Evolutionary conservation across 2,329 filamentous ascomycete genomes (phyloP), one percentile per base, ranked within the genome.

Genomic region (Pseudomassariella vexata): DNA sequence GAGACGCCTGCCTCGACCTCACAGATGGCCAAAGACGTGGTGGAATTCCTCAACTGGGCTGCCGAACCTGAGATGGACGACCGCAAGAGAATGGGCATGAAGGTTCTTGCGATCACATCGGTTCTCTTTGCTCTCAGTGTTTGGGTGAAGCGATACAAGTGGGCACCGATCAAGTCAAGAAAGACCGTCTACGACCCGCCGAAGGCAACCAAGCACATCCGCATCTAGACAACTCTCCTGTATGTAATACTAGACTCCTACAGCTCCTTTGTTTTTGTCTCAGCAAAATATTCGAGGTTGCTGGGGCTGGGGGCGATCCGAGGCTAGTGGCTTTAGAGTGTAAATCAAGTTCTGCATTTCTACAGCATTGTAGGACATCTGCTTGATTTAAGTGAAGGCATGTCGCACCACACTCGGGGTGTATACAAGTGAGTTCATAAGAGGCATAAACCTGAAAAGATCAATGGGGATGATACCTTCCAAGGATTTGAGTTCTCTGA

Each of bases 131-230:
- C 86, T 36, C 55, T 96, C 54, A 94, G 85, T 62, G 79, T 98
- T 52, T 98, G 89, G 88, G 83, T 96, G 47, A 98, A 98, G 85
- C 82, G 89, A 70, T 98, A 98, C 82, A 98, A 96, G 80, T 98
- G 92, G 92, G 76, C 88, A 39, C 81, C 85, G 55, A 70, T 98
- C 63, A 98, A 98, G 83, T 84, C 88, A 52, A 82, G 92, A 58
- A 95, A 96, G 82, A 70, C 96, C 51, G 73, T 79, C 50, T 95
- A 94, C 69, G 84, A 80, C 59, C 85, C 87, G 43, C 87, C 87
- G 34, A 68, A 71, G 56, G 63, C 62, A 41, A 57, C 56, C 52
- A 65, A 65, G 53, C 52, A 51, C 32, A 52, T 63, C 47, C 71
- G 72, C 55, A 59, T 57, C 50, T 75, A 65, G 36, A 41, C 19